phyloP scores from a whole-genome alignment of 805 yeast species.

The Candida orba region DNA sequence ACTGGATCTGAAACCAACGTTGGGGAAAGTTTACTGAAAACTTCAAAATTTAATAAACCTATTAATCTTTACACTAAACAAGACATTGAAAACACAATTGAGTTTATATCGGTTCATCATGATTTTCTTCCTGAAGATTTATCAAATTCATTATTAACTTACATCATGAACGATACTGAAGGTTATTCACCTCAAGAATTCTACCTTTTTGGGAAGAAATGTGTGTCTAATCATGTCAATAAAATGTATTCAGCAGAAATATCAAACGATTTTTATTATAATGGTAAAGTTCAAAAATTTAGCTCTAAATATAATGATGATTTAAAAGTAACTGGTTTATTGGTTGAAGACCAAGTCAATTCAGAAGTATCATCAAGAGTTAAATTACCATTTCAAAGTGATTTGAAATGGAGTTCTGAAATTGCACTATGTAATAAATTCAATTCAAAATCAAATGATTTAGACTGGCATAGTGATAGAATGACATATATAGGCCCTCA shows the following conservation, averaged over 20 bases:
- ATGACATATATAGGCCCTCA: constrained; percentile 68
- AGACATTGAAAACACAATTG: neutral
- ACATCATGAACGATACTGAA: constrained; percentile 34
- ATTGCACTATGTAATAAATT: constrained; percentile 52
- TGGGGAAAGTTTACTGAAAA: constrained; percentile 10
- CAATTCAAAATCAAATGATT: constrained; percentile 38
- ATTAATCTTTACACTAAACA: constrained; percentile 39
- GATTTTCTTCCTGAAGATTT: constrained; percentile 45
- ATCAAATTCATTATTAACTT: constrained; percentile 38
- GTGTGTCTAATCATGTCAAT: constrained; percentile 50
- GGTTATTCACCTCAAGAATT: constrained; percentile 40
- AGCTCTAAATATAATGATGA: constrained; percentile 31
- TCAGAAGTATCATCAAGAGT: constrained; percentile 26
- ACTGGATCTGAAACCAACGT: neutral
- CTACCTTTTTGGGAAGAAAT: constrained; percentile 54
- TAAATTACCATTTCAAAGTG: constrained; percentile 32
- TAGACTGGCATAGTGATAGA: constrained; percentile 76
- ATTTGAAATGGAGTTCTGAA: constrained; percentile 42
- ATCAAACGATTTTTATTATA: constrained; percentile 25
- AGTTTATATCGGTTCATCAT: constrained; percentile 34
- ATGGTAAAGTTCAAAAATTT: constrained; percentile 30
- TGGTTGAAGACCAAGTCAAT: constrained; percentile 35
- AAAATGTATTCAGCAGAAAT: constrained; percentile 27
- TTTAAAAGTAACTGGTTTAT: constrained; percentile 33
- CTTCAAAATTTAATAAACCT: constrained; percentile 21